Evolutionary conservation across 345 rosid species (phyloP).

Genomic region (Eucalyptus globulus): DNA sequence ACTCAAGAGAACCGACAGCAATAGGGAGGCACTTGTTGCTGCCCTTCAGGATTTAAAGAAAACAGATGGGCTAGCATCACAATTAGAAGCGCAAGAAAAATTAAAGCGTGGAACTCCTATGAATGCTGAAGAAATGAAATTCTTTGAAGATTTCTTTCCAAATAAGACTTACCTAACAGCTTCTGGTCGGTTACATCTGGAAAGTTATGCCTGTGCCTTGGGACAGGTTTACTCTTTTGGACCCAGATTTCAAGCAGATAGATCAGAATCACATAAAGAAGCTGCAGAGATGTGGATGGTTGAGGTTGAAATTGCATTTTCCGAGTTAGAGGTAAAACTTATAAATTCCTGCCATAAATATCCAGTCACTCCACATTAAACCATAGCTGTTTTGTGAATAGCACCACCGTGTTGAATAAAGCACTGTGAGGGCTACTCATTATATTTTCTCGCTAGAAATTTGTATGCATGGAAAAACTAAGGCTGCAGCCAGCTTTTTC

Average conservation of each 20-base stretch:
- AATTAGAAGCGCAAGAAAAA: slow-evolving; percentile 49
- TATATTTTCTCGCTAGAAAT: background rate
- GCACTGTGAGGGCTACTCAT: background rate
- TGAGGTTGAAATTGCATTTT: slow-evolving; percentile 74
- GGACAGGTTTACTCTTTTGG: slow-evolving; percentile 90
- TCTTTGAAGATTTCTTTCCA: slow-evolving; percentile 50
- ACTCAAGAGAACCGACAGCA: slow-evolving; percentile 78
- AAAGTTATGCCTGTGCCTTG: slow-evolving; percentile 82
- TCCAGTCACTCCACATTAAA: background rate
- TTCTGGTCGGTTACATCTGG: slow-evolving; percentile 79
- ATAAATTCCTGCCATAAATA: background rate
- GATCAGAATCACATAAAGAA: slow-evolving; percentile 28
- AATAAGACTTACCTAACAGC: slow-evolving; percentile 40
- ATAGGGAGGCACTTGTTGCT: slow-evolving; percentile 57
- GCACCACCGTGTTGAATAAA: background rate
- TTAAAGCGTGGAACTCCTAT: slow-evolving; percentile 3
- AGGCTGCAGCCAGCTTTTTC: background rate
- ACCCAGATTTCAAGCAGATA: slow-evolving; percentile 65
- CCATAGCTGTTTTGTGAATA: background rate
- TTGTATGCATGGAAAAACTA: background rate
- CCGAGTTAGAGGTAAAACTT: slow-evolving; percentile 58
- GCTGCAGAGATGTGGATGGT: slow-evolving; percentile 78
- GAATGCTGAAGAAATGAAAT: slow-evolving; percentile 20
- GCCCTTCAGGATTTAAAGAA: slow-evolving; percentile 61
- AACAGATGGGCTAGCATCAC: slow-evolving; percentile 53